Evolutionary conservation across 441 rosid species (phyloP).

Genomic region (Viola pubescens): DNA sequence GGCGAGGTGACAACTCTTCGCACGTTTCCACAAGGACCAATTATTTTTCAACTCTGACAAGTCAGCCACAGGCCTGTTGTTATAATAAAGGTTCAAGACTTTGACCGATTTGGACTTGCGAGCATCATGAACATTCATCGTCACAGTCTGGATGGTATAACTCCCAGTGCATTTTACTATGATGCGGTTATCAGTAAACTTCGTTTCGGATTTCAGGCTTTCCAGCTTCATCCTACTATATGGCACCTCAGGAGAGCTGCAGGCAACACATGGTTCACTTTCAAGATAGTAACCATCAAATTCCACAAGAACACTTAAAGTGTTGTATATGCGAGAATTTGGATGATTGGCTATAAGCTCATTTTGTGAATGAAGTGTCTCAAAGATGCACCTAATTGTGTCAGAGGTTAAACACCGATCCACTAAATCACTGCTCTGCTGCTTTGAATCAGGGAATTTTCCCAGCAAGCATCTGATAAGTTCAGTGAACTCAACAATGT

Average conservation of each 20-base stretch:
- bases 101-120: slow-evolving; percentile 99
- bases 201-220: slow-evolving; percentile 97
- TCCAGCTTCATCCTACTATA: slow-evolving; percentile 99
- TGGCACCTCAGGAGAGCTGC: slow-evolving; percentile 99
- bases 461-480: slow-evolving; percentile 84
- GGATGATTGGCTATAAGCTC: slow-evolving; percentile 99
- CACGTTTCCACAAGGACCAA: slow-evolving; percentile 99
- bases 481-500: slow-evolving; percentile 93
- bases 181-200: slow-evolving; percentile 98
- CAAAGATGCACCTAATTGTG: slow-evolving; percentile 78
- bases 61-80: slow-evolving; percentile 97
- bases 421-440: slow-evolving; percentile 57
- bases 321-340: slow-evolving; percentile 94
- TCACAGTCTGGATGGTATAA: slow-evolving; percentile 96
- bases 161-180: slow-evolving; percentile 99
- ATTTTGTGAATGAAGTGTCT: slow-evolving; percentile 91
- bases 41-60: slow-evolving; percentile 98
- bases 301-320: slow-evolving; percentile 93
- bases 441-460: slow-evolving; percentile 84
- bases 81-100: slow-evolving; percentile 94
- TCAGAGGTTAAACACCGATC: slow-evolving; percentile 86
- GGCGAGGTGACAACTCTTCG: slow-evolving; percentile 98
- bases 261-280: slow-evolving; percentile 99
- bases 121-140: slow-evolving; percentile 99
- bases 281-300: slow-evolving; percentile 99